Evolutionary conservation across 495 filamentous ascomycete species (phyloP).

Genomic region (Cladorrhinum samala): DNA sequence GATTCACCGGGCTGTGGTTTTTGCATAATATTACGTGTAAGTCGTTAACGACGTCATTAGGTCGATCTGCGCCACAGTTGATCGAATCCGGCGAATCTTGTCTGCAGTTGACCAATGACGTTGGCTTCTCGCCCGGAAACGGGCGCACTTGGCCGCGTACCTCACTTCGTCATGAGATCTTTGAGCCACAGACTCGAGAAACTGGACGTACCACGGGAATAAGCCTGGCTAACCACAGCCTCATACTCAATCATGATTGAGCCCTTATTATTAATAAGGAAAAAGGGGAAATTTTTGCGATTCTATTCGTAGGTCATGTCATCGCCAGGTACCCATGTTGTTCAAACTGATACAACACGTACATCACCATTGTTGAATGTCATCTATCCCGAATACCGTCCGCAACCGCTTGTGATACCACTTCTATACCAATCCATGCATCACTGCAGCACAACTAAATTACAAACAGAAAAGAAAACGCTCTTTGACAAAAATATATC

Average conservation of each 20-base stretch:
- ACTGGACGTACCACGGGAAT: background rate
- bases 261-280: too few relatives aligned
- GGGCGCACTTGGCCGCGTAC: background rate
- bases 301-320: background rate
- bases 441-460: slow-evolving; percentile 5
- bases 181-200: background rate
- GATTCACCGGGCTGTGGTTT: too few relatives aligned
- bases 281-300: too few relatives aligned
- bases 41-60: background rate
- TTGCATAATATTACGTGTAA: background rate
- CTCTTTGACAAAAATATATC: background rate
- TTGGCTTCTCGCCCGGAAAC: background rate
- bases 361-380: background rate
- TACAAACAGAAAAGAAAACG: slow-evolving; percentile 12
- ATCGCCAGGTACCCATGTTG: too few relatives aligned
- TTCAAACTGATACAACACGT: too few relatives aligned
- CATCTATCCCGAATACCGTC: background rate
- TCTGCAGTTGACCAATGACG: background rate
- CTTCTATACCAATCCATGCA: slow-evolving; percentile 19
- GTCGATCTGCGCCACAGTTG: background rate
- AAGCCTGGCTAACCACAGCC: background rate
- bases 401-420: background rate
- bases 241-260: too few relatives aligned
- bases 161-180: background rate
- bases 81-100: background rate